These are phyloP conservation scores for Chlamydomonas sp. DNA, from an alignment of 139 green algal species.

Conservation along the genomic window DNA sequence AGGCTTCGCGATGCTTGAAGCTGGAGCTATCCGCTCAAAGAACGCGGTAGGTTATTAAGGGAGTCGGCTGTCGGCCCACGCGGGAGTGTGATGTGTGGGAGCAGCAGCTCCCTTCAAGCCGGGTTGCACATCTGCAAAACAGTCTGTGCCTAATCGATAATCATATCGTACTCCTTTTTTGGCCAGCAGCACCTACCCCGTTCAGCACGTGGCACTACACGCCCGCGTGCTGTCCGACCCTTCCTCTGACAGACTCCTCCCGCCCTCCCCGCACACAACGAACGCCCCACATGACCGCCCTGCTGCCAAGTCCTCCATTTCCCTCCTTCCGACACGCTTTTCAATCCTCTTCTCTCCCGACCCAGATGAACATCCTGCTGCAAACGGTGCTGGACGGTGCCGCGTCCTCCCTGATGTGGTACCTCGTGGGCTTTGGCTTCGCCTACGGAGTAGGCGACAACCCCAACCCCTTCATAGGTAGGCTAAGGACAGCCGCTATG, in stretches of 20 bases:
- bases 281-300: slow-evolving; percentile 21
- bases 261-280: too few species aligned
- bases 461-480: slow-evolving; percentile 61
- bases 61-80: too few species aligned
- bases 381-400: slow-evolving; percentile 86
- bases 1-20: slow-evolving; percentile 90
- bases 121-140: too few species aligned
- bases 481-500: neutral
- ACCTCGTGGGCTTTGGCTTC: slow-evolving; percentile 69
- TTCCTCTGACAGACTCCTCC: too few species aligned
- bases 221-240: too few species aligned
- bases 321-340: neutral
- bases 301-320: neutral
- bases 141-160: too few species aligned
- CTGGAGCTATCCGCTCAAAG: slow-evolving; percentile 85
- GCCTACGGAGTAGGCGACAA: slow-evolving; percentile 65
- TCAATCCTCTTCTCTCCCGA: slow-evolving; percentile 47
- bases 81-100: too few species aligned
- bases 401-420: slow-evolving; percentile 75
- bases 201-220: too few species aligned
- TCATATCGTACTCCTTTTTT: too few species aligned
- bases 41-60: neutral
- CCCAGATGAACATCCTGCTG: slow-evolving; percentile 91
- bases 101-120: too few species aligned
- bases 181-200: too few species aligned